Base-by-base conservation (phyloP, 257 asterid genomes). In the Jacaranda mimosifolia region DNA sequence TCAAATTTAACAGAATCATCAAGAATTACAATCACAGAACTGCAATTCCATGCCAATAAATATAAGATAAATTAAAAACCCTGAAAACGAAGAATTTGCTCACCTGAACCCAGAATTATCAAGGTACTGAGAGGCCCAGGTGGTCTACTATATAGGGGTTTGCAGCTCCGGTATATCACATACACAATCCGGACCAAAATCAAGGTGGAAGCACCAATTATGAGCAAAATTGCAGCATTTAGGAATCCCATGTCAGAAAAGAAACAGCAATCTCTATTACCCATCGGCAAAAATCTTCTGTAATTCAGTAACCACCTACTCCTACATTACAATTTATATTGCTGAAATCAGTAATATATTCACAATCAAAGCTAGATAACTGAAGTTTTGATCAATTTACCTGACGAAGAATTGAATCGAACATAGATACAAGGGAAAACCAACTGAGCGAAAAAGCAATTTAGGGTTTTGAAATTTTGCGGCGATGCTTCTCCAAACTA, bases 71-170 rank as follows among this genome's bases (percentile, higher is more conserved):
- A 7, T 9, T 1, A 26, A 26, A 39, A 13, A 4, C 19, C 52
- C 13, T 53, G 4, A 26, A 60, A 83, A 7, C 10, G 36, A 39
- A 71, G n/a, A 38, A 21, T 53, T 55, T 45, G 42, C 73, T 32
- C 60, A 93, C 98, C 97, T 78, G 98, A 94, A 49, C 98, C 97
- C 49, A 94, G 87, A 80, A 94, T 86, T 63, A 94, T 74, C 55
- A 94, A 87, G 35, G 96, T 84, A 69, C 85, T 83, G 72, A 88
- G 83, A 72, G 89, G 86, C 71, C 76, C 84, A 7, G 83, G 78
- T 10, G 87, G 80, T 60, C 64, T 76, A 70, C 77, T 43, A 6
- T 77, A 73, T 40, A 63, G 65, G 8, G 82, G 87, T 35, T 84
- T 88, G 77, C 85, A 53, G 72, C 93, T 26, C 32, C 32, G 70